phyloP scores from a whole-genome alignment of 2,329 filamentous ascomycete species.

The Sarocladium oryzae region DNA sequence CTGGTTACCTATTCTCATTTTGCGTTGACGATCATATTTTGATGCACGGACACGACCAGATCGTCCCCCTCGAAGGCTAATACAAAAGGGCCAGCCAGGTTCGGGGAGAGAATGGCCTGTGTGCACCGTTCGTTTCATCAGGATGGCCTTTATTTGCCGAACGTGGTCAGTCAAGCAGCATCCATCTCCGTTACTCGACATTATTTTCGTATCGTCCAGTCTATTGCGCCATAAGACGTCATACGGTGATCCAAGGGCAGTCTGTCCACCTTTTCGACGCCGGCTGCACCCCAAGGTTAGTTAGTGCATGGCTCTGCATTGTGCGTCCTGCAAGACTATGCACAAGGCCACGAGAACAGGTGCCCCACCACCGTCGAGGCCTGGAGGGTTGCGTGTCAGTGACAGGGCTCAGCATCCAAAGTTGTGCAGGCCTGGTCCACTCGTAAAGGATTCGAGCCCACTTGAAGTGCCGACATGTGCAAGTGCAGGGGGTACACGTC shows the following conservation, averaged over 20 bases:
- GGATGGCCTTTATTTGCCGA: not conserved
- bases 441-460: not conserved
- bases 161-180: not conserved
- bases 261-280: too few relatives aligned
- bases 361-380: not conserved
- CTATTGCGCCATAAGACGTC: conserved; percentile 3
- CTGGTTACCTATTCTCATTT: too few relatives aligned
- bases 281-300: too few relatives aligned
- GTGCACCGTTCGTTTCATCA: not conserved
- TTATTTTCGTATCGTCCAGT: too few relatives aligned
- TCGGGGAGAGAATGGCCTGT: not conserved
- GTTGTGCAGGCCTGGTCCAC: conserved; percentile 4
- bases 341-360: conserved; percentile 10
- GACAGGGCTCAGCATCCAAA: not conserved
- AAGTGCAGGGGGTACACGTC: too few relatives aligned
- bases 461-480: conserved; percentile 8
- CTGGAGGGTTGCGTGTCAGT: conserved; percentile 3
- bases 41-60: conserved; percentile 6
- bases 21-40: conserved; percentile 5
- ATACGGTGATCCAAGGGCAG: too few relatives aligned
- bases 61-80: not conserved
- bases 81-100: too few relatives aligned
- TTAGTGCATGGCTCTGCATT: conserved; percentile 4
- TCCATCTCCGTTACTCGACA: too few relatives aligned
- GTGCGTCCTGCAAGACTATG: conserved; percentile 7